Evolutionary conservation across 129 eudicot species (phyloP).

Genomic region (Smallanthus sonchifolius): DNA sequence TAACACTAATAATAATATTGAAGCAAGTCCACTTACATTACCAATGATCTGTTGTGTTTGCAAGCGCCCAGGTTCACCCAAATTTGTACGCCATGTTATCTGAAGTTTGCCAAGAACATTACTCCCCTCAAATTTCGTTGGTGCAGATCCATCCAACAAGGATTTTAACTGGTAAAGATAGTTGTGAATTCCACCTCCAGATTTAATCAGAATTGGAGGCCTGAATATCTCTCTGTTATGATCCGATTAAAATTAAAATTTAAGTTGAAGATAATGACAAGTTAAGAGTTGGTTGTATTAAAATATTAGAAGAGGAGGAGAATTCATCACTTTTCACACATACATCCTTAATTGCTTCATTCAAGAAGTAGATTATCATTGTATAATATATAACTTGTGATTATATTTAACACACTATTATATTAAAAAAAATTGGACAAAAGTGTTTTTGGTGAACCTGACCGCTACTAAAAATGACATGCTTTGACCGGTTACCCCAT

Average conservation of each 20-base stretch:
- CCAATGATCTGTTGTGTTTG: conserved; percentile 97
- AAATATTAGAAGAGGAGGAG: not conserved
- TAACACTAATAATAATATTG: not conserved
- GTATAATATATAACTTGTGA: not conserved
- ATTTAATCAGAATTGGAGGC: conserved; percentile 74
- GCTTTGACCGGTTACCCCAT: not conserved
- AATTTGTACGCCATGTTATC: conserved; percentile 97
- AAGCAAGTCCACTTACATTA: conserved; percentile 60
- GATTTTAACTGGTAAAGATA: conserved; percentile 72
- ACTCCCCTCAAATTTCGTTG: conserved; percentile 67
- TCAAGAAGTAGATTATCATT: not conserved
- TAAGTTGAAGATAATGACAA: conserved; percentile 7
- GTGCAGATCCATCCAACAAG: conserved; percentile 40
- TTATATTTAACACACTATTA: not conserved
- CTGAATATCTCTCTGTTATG: conserved; percentile 60
- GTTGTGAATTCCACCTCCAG: conserved; percentile 93
- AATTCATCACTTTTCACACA: not conserved
- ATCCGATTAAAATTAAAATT: not conserved
- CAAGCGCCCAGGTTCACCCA: conserved; percentile 98
- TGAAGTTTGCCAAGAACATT: conserved; percentile 94
- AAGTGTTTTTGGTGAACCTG: not conserved
- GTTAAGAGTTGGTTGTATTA: not conserved
- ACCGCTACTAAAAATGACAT: not conserved
- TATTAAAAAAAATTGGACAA: not conserved
- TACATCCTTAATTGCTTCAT: not conserved